A percentile compares a stretch with the other conserved stretches of the same genome.
phyloP scores from a whole-genome alignment of 179 eudicot species.

The Carnegiea gigantea region DNA sequence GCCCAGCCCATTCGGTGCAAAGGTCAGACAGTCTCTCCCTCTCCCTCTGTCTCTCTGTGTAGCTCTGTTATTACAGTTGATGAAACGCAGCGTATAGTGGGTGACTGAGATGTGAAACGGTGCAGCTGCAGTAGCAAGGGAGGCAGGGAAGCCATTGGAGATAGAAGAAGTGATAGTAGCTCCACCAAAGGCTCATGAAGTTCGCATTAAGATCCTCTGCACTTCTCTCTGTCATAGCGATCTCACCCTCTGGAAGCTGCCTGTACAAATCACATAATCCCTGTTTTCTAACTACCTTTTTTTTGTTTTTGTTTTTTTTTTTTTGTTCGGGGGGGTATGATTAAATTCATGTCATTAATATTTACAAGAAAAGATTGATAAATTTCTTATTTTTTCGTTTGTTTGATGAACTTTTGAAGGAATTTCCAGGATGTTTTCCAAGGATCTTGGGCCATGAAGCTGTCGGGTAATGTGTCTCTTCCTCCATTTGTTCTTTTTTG shows the following conservation, averaged over 20 bases:
- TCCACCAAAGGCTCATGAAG: constrained; percentile 58
- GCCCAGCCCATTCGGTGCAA: constrained; percentile 29
- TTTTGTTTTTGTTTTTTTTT: no score
- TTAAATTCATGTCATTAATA: no score
- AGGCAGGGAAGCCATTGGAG: constrained; percentile 67
- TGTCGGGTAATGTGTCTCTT: constrained; percentile 18
- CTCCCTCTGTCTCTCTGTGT: neutral
- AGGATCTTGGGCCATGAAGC: constrained; percentile 31
- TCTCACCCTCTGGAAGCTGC: constrained; percentile 56
- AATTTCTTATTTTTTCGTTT: neutral
- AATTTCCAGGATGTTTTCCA: constrained; percentile 30
- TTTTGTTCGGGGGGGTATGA: neutral
- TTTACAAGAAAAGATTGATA: no score
- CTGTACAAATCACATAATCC: constrained; percentile 29
- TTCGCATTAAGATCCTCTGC: constrained; percentile 70
- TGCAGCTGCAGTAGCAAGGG: constrained; percentile 64
- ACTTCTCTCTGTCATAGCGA: constrained; percentile 83
- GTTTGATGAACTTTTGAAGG: constrained; percentile 37
- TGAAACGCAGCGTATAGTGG: no score
- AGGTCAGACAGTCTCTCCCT: constrained; percentile 17
- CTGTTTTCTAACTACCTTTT: neutral
- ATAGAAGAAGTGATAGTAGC: constrained; percentile 75
- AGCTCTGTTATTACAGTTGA: neutral
- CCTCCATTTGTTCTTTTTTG: neutral
- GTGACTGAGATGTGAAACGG: constrained; percentile 5